Evolutionary conservation across 73 alveolate genomes (phyloP).

Genomic region (Uronychia binucleata): DNA sequence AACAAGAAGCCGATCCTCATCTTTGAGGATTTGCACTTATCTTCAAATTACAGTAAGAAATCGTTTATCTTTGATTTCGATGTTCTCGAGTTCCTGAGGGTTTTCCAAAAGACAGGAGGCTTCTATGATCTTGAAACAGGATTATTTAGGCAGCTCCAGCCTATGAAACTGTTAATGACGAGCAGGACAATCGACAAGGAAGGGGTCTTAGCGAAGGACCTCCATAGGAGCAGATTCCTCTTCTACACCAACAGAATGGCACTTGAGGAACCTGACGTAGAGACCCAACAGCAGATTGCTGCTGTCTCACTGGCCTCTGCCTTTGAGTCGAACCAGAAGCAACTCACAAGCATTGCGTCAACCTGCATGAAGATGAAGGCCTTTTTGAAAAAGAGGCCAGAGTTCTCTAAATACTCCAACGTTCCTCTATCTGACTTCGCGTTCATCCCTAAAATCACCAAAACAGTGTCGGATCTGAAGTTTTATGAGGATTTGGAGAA

Average conservation of each 20-base stretch:
- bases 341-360: slow-evolving; percentile 21
- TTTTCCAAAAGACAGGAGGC: slow-evolving; percentile 42
- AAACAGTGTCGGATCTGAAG: background rate
- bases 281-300: slow-evolving; percentile 26
- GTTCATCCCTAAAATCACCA: background rate
- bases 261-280: slow-evolving; percentile 33
- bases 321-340: slow-evolving; percentile 14
- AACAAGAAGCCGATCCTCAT: slow-evolving; percentile 26
- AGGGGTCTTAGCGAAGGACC: too few relatives aligned
- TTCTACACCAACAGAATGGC: slow-evolving; percentile 34
- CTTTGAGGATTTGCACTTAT: slow-evolving; percentile 59
- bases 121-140: slow-evolving; percentile 54
- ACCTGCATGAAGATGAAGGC: slow-evolving; percentile 17
- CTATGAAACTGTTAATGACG: slow-evolving; percentile 36
- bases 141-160: slow-evolving; percentile 35
- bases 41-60: slow-evolving; percentile 5
- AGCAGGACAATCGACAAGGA: slow-evolving; percentile 16
- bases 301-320: slow-evolving; percentile 28
- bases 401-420: background rate
- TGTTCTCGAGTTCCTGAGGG: slow-evolving; percentile 37
- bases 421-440: background rate
- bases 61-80: background rate
- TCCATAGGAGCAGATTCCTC: slow-evolving; percentile 19
- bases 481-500: background rate
- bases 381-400: slow-evolving; percentile 13